phyloP scores from a whole-genome alignment of 2,329 filamentous ascomycete species.

The Mycogone perniciosa region DNA sequence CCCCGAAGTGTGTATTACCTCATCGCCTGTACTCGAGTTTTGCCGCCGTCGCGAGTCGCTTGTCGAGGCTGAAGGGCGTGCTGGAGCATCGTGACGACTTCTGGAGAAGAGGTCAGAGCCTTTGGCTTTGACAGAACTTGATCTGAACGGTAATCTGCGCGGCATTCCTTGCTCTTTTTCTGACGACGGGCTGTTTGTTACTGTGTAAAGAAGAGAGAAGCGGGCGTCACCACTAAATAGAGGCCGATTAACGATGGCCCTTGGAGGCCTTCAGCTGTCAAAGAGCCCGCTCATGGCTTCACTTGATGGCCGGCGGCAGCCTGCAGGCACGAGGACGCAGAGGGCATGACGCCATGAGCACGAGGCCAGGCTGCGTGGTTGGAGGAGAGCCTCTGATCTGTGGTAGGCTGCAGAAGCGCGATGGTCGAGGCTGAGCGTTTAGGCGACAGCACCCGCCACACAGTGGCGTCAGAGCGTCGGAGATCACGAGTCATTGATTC shows the following conservation, averaged over 20 bases:
- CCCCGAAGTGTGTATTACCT: not conserved
- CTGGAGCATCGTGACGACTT: not conserved
- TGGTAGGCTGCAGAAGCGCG: conserved; percentile 6
- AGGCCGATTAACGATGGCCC: not conserved
- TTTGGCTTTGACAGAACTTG: conserved; percentile 13
- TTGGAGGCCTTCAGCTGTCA: not conserved
- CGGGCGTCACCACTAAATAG: not conserved
- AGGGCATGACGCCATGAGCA: conserved; percentile 13
- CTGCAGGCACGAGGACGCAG: conserved; percentile 12
- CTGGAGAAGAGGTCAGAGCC: conserved; percentile 12
- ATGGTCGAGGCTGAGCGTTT: not conserved
- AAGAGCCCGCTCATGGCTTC: not conserved
- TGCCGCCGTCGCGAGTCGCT: conserved; percentile 7
- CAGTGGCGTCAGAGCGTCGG: not conserved
- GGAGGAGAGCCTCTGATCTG: not conserved
- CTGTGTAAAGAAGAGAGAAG: not conserved
- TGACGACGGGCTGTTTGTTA: not conserved
- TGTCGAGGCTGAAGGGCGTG: not conserved
- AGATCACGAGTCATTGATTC: too few species aligned
- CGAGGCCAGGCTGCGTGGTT: conserved; percentile 8
- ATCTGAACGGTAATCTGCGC: conserved; percentile 12
- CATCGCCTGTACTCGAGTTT: not conserved
- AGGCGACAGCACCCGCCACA: not conserved
- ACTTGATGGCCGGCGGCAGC: conserved; percentile 6
- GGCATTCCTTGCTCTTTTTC: not conserved